These are phyloP conservation scores for Thraustotheca clavata DNA, from an alignment of 352 stramenopile species.

Conservation along the genomic window DNA sequence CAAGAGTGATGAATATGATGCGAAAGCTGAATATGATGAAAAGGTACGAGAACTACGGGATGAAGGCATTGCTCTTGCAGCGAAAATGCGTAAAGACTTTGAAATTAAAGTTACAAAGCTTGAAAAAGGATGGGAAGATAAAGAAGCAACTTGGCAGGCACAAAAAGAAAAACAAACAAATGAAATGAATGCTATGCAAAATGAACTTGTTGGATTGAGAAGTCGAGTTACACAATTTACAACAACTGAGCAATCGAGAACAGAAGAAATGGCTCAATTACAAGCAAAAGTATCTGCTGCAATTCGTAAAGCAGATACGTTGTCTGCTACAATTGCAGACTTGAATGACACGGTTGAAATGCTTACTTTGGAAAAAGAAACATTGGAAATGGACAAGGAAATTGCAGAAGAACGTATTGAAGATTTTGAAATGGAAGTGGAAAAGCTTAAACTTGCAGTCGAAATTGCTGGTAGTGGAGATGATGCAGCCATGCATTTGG, in stretches of 20 bases:
- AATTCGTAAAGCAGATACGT: slow-evolving; percentile 54
- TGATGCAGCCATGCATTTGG: neutral
- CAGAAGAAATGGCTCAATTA: slow-evolving; percentile 59
- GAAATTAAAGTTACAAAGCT: slow-evolving; percentile 11
- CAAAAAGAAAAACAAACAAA: slow-evolving; percentile 50
- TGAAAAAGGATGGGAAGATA: slow-evolving; percentile 46
- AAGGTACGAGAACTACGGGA: slow-evolving; percentile 12
- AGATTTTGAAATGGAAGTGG: slow-evolving; percentile 57
- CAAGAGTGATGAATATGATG: neutral
- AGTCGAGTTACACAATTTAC: slow-evolving; percentile 55
- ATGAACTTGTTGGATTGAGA: slow-evolving; percentile 62
- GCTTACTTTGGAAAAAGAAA: slow-evolving; percentile 81
- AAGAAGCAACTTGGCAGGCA: slow-evolving; percentile 40
- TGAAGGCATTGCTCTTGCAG: slow-evolving; percentile 20
- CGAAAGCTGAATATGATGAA: slow-evolving; percentile 1
- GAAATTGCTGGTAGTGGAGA: neutral
- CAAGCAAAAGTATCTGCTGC: slow-evolving; percentile 60
- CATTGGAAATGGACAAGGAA: slow-evolving; percentile 82
- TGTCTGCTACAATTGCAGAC: slow-evolving; percentile 59
- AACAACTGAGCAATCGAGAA: slow-evolving; percentile 60
- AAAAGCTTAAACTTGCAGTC: slow-evolving; percentile 48
- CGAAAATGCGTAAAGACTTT: slow-evolving; percentile 16
- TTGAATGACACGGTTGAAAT: slow-evolving; percentile 79
- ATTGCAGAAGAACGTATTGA: slow-evolving; percentile 79
- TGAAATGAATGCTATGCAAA: slow-evolving; percentile 43